phyloP scores from a whole-genome alignment of 2,329 filamentous ascomycete species.

The Sporothrix euskadiensis region DNA sequence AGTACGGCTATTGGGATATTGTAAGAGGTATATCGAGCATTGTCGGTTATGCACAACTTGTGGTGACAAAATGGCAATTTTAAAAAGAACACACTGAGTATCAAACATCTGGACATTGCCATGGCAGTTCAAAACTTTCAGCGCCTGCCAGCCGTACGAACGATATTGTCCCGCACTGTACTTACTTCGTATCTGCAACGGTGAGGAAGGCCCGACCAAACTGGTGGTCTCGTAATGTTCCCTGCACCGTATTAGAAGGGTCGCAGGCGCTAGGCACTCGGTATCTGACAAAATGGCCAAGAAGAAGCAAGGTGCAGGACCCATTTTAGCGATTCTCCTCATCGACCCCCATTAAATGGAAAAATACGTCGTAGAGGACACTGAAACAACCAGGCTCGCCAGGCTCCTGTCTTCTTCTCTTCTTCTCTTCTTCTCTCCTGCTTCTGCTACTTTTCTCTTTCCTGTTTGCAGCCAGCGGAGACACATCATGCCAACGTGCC shows the following conservation, averaged over 20 bases:
- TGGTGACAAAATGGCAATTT: not conserved
- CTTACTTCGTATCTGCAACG: slow-evolving; percentile 9
- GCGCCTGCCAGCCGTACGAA: not conserved
- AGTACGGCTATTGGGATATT: not conserved
- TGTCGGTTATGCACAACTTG: not conserved
- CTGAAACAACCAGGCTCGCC: slow-evolving; percentile 2
- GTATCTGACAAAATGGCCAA: not conserved
- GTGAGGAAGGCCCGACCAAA: not conserved
- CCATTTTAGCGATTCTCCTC: not conserved
- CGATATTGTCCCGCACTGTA: not conserved
- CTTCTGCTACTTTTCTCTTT: not conserved
- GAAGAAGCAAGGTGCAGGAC: not conserved
- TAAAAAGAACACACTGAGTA: too few relatives aligned
- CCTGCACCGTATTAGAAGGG: not conserved
- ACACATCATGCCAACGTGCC: slow-evolving; percentile 11
- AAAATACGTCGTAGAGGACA: not conserved
- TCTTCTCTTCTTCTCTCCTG: not conserved
- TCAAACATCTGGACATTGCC: too few relatives aligned
- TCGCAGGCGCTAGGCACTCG: slow-evolving; percentile 3
- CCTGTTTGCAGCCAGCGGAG: slow-evolving; percentile 21
- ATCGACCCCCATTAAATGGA: not conserved
- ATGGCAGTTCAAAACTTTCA: not conserved
- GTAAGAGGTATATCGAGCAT: not conserved
- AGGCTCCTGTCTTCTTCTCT: not conserved
- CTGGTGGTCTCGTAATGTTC: slow-evolving; percentile 16